Evolutionary conservation across 257 asterid species (phyloP).

Genomic region (Lycium barbarum): DNA sequence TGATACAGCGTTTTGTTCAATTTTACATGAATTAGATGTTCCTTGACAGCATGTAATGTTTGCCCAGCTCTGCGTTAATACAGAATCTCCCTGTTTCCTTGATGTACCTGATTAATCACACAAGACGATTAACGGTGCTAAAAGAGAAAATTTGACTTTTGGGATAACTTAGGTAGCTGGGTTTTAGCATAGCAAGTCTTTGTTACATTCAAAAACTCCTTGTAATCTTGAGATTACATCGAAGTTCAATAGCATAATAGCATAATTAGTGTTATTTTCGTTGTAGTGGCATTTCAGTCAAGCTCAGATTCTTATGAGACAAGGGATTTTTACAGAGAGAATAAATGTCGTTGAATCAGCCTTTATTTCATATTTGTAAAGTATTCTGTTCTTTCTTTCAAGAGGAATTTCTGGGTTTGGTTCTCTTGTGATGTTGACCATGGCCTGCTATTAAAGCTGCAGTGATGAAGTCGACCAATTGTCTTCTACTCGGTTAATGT

Average conservation of each 20-base stretch:
- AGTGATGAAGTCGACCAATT: slow-evolving; percentile 11
- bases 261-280: neutral
- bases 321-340: slow-evolving; percentile 6
- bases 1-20: neutral
- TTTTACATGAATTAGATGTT: slow-evolving; percentile 21
- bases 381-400: neutral
- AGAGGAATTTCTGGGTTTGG: slow-evolving; percentile 19
- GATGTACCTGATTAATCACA: neutral
- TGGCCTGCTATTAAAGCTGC: neutral
- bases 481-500: slow-evolving; percentile 20
- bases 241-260: slow-evolving; percentile 17
- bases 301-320: slow-evolving; percentile 19
- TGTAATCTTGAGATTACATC: slow-evolving; percentile 17
- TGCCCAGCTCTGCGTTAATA: slow-evolving; percentile 2
- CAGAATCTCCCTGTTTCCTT: neutral
- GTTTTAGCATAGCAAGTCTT: neutral
- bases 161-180: slow-evolving; percentile 23
- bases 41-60: slow-evolving; percentile 16
- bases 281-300: slow-evolving; percentile 23
- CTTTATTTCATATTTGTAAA: neutral
- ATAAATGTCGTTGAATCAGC: slow-evolving; percentile 22
- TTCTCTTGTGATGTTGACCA: slow-evolving; percentile 17
- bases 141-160: slow-evolving; percentile 24
- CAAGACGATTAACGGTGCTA: slow-evolving; percentile 23
- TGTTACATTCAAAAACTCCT: slow-evolving; percentile 16